A percentile compares a stretch with the other conserved stretches of the same genome.
phyloP scores from a whole-genome alignment of 768 basidiomycete genomes.

The Hebeloma cylindrosporum region DNA sequence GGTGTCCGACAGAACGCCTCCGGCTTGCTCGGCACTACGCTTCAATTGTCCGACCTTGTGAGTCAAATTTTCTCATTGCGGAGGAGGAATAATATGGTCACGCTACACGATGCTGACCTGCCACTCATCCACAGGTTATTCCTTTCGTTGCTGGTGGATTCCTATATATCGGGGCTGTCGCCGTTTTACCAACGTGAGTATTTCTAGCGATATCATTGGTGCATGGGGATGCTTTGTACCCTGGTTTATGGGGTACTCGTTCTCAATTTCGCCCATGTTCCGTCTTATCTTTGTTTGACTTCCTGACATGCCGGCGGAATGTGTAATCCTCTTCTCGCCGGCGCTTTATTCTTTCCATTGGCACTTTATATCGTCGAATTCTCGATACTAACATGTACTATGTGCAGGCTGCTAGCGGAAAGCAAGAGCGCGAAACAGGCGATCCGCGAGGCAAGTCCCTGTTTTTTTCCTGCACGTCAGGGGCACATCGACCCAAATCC shows the following conservation, averaged over 20 bases:
- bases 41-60: conserved; percentile 77
- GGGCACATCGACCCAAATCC: not conserved
- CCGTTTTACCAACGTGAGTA: conserved; percentile 85
- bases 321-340: not conserved
- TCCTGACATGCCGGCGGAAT: conserved; percentile 1
- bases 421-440: conserved; percentile 88
- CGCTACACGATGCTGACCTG: conserved; percentile 21
- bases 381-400: no score
- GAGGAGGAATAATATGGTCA: no score
- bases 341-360: no score
- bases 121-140: conserved; percentile 57
- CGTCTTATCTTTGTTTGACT: no score
- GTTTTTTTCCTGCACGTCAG: conserved; percentile 1
- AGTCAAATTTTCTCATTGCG: conserved; percentile 29
- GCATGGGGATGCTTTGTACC: conserved; percentile 9
- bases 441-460: conserved; percentile 73
- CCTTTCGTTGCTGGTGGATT: conserved; percentile 91
- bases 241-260: conserved; percentile 10
- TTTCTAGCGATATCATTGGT: conserved; percentile 12
- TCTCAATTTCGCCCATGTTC: no score
- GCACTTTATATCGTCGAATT: no score
- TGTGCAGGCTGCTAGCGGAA: conserved; percentile 72
- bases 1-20: conserved; percentile 73
- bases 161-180: conserved; percentile 91
- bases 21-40: conserved; percentile 84